Evolutionary conservation across 441 rosid species (phyloP).

Genomic region (Lepidium campestre): DNA sequence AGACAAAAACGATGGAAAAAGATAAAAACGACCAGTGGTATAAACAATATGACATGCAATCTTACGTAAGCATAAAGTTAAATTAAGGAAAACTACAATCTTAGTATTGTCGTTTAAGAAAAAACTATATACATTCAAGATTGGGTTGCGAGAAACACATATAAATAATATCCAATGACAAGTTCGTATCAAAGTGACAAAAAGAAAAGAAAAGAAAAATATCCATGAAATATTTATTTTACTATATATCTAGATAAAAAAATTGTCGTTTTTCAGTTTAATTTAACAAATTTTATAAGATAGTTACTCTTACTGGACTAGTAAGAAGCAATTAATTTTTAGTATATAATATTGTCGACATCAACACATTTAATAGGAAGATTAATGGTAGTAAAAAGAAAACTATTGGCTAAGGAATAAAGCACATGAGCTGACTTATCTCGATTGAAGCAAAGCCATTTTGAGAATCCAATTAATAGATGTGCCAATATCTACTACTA

Average conservation of each 20-base stretch:
- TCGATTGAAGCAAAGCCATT: not conserved
- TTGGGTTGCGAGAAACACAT: not conserved
- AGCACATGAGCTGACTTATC: not conserved
- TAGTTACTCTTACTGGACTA: not conserved
- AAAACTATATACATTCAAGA: not conserved
- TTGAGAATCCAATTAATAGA: not conserved
- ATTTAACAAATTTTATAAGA: not conserved
- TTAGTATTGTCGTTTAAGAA: constrained; percentile 2
- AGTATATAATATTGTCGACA: no score
- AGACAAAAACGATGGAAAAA: constrained; percentile 14
- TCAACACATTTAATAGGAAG: no score
- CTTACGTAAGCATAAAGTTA: constrained; percentile 9
- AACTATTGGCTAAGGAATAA: not conserved
- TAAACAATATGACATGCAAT: constrained; percentile 19
- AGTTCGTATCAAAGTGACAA: not conserved
- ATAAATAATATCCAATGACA: not conserved
- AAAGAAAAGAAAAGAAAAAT: not conserved
- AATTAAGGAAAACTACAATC: constrained; percentile 12
- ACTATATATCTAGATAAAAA: not conserved
- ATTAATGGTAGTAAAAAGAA: not conserved
- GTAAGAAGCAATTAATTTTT: no score
- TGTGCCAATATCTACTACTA: not conserved
- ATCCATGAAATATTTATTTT: not conserved
- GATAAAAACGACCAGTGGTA: constrained; percentile 16
- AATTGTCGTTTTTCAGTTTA: not conserved